These are phyloP conservation scores for Primulina eburnea DNA, from an alignment of 257 asterid genomes.

Conservation along the genomic window DNA sequence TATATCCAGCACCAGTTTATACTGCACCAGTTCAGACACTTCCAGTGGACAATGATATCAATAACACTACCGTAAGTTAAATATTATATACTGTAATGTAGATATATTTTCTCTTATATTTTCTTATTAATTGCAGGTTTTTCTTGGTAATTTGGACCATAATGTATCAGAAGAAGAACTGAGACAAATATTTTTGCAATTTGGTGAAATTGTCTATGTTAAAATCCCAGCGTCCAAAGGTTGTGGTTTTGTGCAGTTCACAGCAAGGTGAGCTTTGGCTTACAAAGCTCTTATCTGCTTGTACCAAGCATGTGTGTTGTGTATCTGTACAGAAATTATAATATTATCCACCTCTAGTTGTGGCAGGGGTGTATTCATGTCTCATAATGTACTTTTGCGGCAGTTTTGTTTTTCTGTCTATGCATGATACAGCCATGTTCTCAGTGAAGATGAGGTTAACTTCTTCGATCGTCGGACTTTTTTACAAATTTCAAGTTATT, in stretches of 20 bases:
- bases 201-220: conserved; percentile 80
- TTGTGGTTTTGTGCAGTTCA: conserved; percentile 91
- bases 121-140: conserved; percentile 52
- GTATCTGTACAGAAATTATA: neutral
- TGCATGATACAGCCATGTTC: conserved; percentile 7
- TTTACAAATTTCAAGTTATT: conserved; percentile 16
- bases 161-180: conserved; percentile 81
- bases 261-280: conserved; percentile 52
- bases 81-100: conserved; percentile 11
- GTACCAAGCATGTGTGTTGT: neutral
- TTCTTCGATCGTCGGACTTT: conserved; percentile 2
- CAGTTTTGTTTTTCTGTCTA: conserved; percentile 4
- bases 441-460: conserved; percentile 16
- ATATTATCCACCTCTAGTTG: neutral
- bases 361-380: neutral
- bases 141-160: conserved; percentile 81
- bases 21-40: conserved; percentile 65
- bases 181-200: conserved; percentile 70
- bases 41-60: conserved; percentile 71
- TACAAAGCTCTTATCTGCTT: conserved; percentile 11
- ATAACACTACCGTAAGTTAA: conserved; percentile 78
- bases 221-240: conserved; percentile 85
- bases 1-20: conserved; percentile 63
- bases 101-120: conserved; percentile 21
- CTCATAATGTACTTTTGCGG: conserved; percentile 5